Percentiles rank a stretch among this genome's conserved stretches.
These are phyloP conservation scores for Apophysomyces ossiformis DNA, from an alignment of 371 early-diverging fungal species.

Conservation along the genomic window DNA sequence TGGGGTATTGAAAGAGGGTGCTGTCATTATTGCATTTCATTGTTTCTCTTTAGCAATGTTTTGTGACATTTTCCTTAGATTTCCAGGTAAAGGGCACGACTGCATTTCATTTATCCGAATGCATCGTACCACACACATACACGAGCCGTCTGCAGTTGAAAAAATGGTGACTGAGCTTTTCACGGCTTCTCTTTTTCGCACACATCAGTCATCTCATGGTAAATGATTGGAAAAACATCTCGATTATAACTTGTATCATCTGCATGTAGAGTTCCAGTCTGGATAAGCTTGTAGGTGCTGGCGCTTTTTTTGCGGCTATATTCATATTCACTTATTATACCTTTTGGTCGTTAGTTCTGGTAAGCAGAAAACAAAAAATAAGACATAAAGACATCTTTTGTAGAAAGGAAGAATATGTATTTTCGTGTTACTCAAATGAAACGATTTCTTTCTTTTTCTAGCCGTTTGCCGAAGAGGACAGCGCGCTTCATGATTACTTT, in stretches of 20 bases:
- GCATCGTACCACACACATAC: no score
- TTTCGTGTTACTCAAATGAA: not conserved
- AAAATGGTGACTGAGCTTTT: no score
- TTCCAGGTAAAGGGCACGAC: no score
- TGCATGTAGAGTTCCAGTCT: constrained; percentile 36
- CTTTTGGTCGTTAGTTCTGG: constrained; percentile 84
- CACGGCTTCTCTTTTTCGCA: not conserved
- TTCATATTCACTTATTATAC: constrained; percentile 86
- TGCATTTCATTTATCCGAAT: no score
- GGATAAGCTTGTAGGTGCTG: constrained; percentile 83
- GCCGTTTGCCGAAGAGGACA: constrained; percentile 86
- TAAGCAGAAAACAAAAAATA: constrained; percentile 28
- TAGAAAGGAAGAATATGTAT: not conserved
- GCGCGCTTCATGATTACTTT: constrained; percentile 73
- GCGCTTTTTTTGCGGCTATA: constrained; percentile 67
- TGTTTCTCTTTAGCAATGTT: no score
- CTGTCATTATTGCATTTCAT: no score
- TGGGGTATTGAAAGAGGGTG: no score
- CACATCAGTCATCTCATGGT: not conserved
- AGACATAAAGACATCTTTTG: no score
- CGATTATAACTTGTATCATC: not conserved
- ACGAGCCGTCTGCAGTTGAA: no score
- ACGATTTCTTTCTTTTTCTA: constrained; percentile 24
- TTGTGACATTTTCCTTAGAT: no score
- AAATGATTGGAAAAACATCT: not conserved